phyloP scores from a whole-genome alignment of 2,329 filamentous ascomycete species.

The Sphaerostilbella broomeana region DNA sequence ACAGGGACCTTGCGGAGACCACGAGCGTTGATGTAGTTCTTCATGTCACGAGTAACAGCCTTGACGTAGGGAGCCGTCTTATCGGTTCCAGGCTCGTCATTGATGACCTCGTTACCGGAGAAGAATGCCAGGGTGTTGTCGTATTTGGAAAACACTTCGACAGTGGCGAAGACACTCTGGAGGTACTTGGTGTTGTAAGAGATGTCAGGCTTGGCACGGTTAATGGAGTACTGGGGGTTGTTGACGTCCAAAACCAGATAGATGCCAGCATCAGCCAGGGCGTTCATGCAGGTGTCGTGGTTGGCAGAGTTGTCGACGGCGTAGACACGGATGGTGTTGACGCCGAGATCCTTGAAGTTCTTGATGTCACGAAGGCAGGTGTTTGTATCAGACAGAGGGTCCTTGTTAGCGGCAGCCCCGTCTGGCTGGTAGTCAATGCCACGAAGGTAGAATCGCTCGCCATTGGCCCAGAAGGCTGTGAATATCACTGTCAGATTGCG shows the following conservation, averaged over 20 bases:
- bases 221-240: constrained; percentile 81
- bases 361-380: constrained; percentile 73
- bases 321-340: constrained; percentile 92
- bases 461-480: constrained; percentile 49
- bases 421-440: constrained; percentile 60
- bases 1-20: constrained; percentile 63
- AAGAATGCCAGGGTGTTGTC: constrained; percentile 83
- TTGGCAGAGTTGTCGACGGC: constrained; percentile 77
- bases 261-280: constrained; percentile 75
- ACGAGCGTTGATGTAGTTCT: constrained; percentile 58
- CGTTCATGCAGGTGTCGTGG: constrained; percentile 81
- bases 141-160: constrained; percentile 78
- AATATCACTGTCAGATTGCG: too few species aligned
- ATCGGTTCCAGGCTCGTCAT: constrained; percentile 57
- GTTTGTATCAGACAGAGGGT: constrained; percentile 67
- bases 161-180: constrained; percentile 77
- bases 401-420: constrained; percentile 48
- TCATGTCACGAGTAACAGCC: constrained; percentile 71
- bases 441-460: constrained; percentile 51
- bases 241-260: constrained; percentile 91
- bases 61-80: constrained; percentile 67
- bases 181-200: constrained; percentile 88
- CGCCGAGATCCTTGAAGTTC: constrained; percentile 75
- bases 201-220: constrained; percentile 64
- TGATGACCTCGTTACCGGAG: constrained; percentile 76